A percentile compares a stretch with the other conserved stretches of the same genome.
Conservation (phyloP, 805 yeast species). For the Saccharomyces kudriavzevii region DNA sequence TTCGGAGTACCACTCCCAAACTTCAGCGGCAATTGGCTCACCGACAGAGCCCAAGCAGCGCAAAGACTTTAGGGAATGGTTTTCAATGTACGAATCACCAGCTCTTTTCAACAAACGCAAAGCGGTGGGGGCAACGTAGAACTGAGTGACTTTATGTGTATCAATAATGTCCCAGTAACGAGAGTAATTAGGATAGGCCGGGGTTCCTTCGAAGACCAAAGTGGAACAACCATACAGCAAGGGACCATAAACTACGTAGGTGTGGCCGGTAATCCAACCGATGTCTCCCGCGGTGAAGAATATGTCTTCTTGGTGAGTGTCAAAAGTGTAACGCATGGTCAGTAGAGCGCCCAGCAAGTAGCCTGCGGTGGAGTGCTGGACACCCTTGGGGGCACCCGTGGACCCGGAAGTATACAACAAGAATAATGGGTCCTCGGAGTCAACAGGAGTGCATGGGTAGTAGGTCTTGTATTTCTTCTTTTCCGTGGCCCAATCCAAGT, state of each 20-base stretch:
- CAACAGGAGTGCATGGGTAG: slow-evolving; percentile 65
- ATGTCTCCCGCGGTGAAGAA: slow-evolving; percentile 85
- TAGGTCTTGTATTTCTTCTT: slow-evolving; percentile 56
- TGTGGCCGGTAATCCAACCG: slow-evolving; percentile 88
- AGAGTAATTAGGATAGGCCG: slow-evolving; percentile 73
- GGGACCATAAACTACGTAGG: slow-evolving; percentile 79
- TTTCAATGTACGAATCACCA: slow-evolving; percentile 55
- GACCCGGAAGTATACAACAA: slow-evolving; percentile 80
- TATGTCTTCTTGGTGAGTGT: slow-evolving; percentile 63
- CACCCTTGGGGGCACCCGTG: slow-evolving; percentile 85
- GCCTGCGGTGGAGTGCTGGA: slow-evolving; percentile 75
- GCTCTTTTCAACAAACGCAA: slow-evolving; percentile 67
- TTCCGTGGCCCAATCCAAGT: slow-evolving; percentile 73
- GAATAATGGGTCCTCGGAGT: slow-evolving; percentile 75
- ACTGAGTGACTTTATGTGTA: slow-evolving; percentile 63
- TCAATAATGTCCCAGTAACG: slow-evolving; percentile 76
- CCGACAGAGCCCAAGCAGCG: slow-evolving; percentile 77
- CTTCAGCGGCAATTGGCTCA: slow-evolving; percentile 79
- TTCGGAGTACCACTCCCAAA: slow-evolving; percentile 81
- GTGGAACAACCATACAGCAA: slow-evolving; percentile 68
- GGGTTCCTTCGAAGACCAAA: slow-evolving; percentile 79
- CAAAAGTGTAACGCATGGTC: slow-evolving; percentile 70
- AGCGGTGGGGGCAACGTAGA: slow-evolving; percentile 82
- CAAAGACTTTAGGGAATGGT: slow-evolving; percentile 54
- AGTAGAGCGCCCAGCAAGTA: slow-evolving; percentile 64